phyloP scores from a whole-genome alignment of 306 rosid species.

The Glycyrrhiza uralensis region DNA sequence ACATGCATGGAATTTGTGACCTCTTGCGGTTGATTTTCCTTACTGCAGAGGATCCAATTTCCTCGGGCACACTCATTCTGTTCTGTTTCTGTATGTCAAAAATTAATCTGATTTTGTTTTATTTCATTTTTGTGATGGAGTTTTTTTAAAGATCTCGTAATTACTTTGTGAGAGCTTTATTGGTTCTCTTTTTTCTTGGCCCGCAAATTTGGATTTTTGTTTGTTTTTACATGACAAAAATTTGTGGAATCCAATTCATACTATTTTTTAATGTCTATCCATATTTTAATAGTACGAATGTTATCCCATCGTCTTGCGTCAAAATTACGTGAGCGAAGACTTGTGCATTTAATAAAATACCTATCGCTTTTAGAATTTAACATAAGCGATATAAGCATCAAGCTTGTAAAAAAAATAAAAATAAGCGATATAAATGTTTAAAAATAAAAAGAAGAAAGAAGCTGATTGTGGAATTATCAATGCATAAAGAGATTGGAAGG shows the following conservation, averaged over 20 bases:
- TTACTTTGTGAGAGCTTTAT: not conserved
- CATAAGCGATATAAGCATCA: no score
- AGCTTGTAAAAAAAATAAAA: no score
- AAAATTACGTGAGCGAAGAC: not conserved
- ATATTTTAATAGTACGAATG: not conserved
- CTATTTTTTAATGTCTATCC: not conserved
- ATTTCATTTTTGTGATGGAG: no score
- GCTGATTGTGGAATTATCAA: not conserved
- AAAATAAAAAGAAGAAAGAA: not conserved
- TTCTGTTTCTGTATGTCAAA: no score
- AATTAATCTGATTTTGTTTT: no score
- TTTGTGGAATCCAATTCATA: not conserved
- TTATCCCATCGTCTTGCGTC: not conserved
- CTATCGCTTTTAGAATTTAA: not conserved
- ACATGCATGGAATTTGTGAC: no score
- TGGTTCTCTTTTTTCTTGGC: not conserved
- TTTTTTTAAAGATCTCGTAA: not conserved
- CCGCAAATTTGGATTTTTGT: not conserved
- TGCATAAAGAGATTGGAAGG: not conserved
- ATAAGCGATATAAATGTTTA: not conserved
- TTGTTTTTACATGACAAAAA: not conserved
- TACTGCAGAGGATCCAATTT: no score
- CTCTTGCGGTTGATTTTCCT: no score
- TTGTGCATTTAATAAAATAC: not conserved
- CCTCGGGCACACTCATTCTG: no score